phyloP scores from a whole-genome alignment of 2,329 filamentous ascomycete species.

The Colletotrichum neosansevieriae region DNA sequence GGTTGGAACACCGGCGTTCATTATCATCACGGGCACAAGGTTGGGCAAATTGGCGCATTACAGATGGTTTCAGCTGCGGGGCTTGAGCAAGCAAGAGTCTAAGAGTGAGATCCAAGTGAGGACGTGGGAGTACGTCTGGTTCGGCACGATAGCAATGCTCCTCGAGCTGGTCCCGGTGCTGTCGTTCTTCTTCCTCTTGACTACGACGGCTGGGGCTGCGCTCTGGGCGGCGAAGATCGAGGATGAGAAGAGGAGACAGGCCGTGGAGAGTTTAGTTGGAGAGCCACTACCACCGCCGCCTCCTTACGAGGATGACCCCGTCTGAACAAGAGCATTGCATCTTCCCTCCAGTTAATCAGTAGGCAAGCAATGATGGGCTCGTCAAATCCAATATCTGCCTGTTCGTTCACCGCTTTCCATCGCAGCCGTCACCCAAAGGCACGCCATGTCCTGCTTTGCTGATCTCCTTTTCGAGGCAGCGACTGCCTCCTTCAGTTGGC shows the following conservation, averaged over 20 bases:
- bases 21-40: conserved; percentile 88
- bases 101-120: conserved; percentile 76
- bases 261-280: conserved; percentile 41
- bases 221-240: conserved; percentile 89
- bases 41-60: conserved; percentile 91
- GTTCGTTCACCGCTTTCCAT: background rate
- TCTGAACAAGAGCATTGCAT: conserved; percentile 40
- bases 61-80: conserved; percentile 86
- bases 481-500: too few relatives aligned
- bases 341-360: background rate
- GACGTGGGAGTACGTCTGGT: conserved; percentile 91
- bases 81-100: conserved; percentile 78
- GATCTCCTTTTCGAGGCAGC: too few relatives aligned
- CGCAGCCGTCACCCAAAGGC: background rate
- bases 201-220: conserved; percentile 85
- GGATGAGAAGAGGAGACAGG: conserved; percentile 56
- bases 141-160: conserved; percentile 86
- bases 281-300: conserved; percentile 50
- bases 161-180: conserved; percentile 89
- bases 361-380: background rate
- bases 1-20: conserved; percentile 85
- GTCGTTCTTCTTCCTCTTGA: conserved; percentile 95
- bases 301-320: conserved; percentile 53
- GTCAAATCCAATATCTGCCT: too few relatives aligned
- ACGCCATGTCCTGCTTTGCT: too few relatives aligned